Base-by-base conservation (phyloP, 371 early-diverging fungal genomes). In the Mortierella sp. region DNA sequence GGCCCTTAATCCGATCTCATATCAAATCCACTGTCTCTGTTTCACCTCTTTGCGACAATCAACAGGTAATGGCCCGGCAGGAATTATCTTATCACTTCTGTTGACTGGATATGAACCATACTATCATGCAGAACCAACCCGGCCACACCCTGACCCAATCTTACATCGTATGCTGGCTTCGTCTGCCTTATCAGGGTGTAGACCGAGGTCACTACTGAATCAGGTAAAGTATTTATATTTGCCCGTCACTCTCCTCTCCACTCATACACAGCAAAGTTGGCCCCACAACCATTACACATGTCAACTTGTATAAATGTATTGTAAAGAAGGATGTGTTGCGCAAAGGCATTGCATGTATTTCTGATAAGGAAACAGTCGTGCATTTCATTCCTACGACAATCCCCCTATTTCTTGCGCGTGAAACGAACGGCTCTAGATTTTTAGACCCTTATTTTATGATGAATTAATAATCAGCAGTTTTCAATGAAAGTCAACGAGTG, bases 41-140 rank as follows among this genome's bases (percentile, higher is more conserved):
- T 4, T 35, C 22, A 28, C 45, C 45, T 57, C 29, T 22, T 54
- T 45, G 43, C 9, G 13, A 26, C 4, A 9, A 17, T n/a, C 8
- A 45, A 15, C 28, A 82, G 82, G 82, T 31, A 82, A 82, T 54
- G 82, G 82, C 3, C 82, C 82, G 17, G 82, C 82, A 10, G 82
- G 82, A 40, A 76, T 82, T 40, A 28, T 82, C 37, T 59, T 76
- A 34, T 82, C 82, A 8, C 61, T 76, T 19, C 56, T 82, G 7
- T 70, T 82, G 32, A 76, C 43, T 58, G 82, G 82, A n/a, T 64
- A 70, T 56, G 64, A 72, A 22, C 82, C 82, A 9, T 82, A 69
- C 49, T 82, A 76, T 53, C 66, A 74, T 23, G 74, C 79, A 12
- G 76, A 76, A n/a, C 65, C 69, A 40, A 35, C 67, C 2, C 54